A percentile compares a stretch with the other conserved stretches of the same genome.
phyloP scores from a whole-genome alignment of 768 basidiomycete species.

The Kwoniella dejecticola region DNA sequence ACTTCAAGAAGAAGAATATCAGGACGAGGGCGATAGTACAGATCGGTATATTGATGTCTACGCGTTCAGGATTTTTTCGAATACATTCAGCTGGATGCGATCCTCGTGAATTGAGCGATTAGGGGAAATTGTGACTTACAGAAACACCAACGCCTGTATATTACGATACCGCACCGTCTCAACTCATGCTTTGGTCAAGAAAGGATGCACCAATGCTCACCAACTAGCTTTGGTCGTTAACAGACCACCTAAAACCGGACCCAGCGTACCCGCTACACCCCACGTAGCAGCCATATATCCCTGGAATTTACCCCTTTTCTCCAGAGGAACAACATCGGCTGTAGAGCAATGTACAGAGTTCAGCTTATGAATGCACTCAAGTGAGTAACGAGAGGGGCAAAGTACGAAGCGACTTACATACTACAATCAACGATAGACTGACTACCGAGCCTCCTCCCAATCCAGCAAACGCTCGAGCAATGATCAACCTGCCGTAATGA shows the following conservation, averaged over 20 bases:
- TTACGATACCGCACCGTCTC: not conserved
- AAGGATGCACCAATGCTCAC: too few relatives aligned
- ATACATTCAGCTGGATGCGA: not conserved
- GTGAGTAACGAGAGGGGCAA: too few relatives aligned
- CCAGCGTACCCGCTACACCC: constrained; percentile 71
- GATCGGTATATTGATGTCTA: constrained; percentile 54
- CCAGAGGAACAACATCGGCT: constrained; percentile 73
- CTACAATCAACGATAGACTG: constrained; percentile 28
- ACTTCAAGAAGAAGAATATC: constrained; percentile 55
- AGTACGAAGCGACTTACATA: constrained; percentile 16
- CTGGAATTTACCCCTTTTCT: constrained; percentile 77
- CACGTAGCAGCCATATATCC: constrained; percentile 69
- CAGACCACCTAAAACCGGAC: constrained; percentile 75
- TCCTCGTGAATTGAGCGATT: too few relatives aligned
- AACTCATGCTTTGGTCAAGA: too few relatives aligned
- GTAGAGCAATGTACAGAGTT: constrained; percentile 21
- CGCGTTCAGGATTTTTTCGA: not conserved
- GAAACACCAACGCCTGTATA: constrained; percentile 49
- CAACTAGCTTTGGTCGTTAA: constrained; percentile 30
- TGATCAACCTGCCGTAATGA: constrained; percentile 32
- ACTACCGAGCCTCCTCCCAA: constrained; percentile 51
- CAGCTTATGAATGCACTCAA: not conserved
- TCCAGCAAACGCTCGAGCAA: constrained; percentile 42
- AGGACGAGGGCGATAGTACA: constrained; percentile 52
- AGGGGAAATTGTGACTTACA: too few relatives aligned